These are phyloP conservation scores for Candida broadrunensis DNA, from an alignment of 805 yeast genomes.

Conservation along the genomic window DNA sequence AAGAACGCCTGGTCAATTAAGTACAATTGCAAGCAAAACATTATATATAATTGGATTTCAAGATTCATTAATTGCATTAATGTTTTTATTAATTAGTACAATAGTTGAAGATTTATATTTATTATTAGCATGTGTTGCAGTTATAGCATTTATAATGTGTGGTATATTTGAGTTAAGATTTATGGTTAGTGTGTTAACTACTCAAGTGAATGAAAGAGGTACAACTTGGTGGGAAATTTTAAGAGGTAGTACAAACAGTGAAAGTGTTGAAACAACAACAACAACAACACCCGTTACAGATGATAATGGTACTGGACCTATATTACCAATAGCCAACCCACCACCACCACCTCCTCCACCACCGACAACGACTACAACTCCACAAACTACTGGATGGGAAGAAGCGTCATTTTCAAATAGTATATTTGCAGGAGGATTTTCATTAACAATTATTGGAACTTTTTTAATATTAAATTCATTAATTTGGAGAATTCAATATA, in stretches of 20 bases:
- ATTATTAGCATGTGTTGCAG: conserved; percentile 66
- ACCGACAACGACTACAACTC: conserved; percentile 7
- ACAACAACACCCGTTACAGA: conserved; percentile 1
- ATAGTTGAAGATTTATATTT: conserved; percentile 57
- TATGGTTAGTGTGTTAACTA: conserved; percentile 59
- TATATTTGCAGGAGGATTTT: conserved; percentile 23
- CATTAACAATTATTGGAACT: conserved; percentile 32
- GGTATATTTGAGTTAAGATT: conserved; percentile 75
- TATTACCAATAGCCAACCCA: conserved; percentile 6
- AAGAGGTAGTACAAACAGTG: conserved; percentile 51
- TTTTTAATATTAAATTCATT: conserved; percentile 55
- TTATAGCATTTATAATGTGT: conserved; percentile 65
- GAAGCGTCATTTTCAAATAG: conserved; percentile 21
- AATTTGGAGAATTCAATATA: conserved; percentile 58
- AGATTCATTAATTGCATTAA: conserved; percentile 69
- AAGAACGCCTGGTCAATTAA: conserved; percentile 76
- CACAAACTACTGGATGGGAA: conserved; percentile 11
- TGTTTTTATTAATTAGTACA: conserved; percentile 58
- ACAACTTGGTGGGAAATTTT: conserved; percentile 65
- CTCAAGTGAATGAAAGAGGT: conserved; percentile 71
- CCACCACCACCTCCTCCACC: conserved; percentile 2
- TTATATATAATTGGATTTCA: conserved; percentile 65
- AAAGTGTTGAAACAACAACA: conserved; percentile 7
- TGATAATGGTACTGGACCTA: conserved; percentile 4
- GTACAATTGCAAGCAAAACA: conserved; percentile 53